These are phyloP conservation scores for Fusarium sp. DNA, from an alignment of 2,329 filamentous ascomycete species.

Conservation along the genomic window DNA sequence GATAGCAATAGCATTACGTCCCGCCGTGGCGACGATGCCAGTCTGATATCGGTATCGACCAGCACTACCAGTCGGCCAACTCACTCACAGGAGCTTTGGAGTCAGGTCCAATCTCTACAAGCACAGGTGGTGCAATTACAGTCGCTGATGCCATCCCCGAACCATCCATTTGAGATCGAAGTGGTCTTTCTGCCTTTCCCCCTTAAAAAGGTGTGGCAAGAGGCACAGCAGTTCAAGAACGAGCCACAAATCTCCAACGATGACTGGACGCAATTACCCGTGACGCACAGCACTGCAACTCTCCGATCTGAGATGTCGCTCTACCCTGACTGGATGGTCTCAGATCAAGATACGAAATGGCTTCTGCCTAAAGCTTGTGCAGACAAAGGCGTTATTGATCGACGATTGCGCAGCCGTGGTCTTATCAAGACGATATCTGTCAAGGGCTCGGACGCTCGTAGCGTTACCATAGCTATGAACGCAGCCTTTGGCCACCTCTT, in stretches of 20 bases:
- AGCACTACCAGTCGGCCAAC: slow-evolving; percentile 51
- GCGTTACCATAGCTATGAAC: slow-evolving; percentile 71
- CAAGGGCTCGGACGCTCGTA: slow-evolving; percentile 70
- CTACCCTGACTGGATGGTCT: slow-evolving; percentile 56
- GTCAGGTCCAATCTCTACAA: slow-evolving; percentile 60
- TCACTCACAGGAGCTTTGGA: slow-evolving; percentile 58
- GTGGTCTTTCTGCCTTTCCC: slow-evolving; percentile 79
- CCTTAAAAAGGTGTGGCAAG: slow-evolving; percentile 65
- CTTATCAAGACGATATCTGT: slow-evolving; percentile 72
- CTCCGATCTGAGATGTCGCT: slow-evolving; percentile 60
- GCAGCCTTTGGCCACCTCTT: slow-evolving; percentile 69
- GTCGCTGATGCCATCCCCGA: slow-evolving; percentile 67
- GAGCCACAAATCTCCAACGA: slow-evolving; percentile 52
- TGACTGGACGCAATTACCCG: slow-evolving; percentile 65
- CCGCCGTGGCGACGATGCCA: slow-evolving; percentile 55
- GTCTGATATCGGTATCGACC: slow-evolving; percentile 58
- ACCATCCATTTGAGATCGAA: slow-evolving; percentile 77
- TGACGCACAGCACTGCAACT: slow-evolving; percentile 55
- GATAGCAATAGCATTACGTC: slow-evolving; percentile 56
- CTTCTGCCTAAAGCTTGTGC: slow-evolving; percentile 75
- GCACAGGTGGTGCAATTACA: slow-evolving; percentile 66
- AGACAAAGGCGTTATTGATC: slow-evolving; percentile 69
- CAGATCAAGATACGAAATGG: slow-evolving; percentile 65
- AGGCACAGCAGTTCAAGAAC: slow-evolving; percentile 57
- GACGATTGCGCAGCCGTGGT: slow-evolving; percentile 78